These are phyloP conservation scores for Gleditsia sinensis DNA, from an alignment of 306 rosid genomes.

Conservation along the genomic window DNA sequence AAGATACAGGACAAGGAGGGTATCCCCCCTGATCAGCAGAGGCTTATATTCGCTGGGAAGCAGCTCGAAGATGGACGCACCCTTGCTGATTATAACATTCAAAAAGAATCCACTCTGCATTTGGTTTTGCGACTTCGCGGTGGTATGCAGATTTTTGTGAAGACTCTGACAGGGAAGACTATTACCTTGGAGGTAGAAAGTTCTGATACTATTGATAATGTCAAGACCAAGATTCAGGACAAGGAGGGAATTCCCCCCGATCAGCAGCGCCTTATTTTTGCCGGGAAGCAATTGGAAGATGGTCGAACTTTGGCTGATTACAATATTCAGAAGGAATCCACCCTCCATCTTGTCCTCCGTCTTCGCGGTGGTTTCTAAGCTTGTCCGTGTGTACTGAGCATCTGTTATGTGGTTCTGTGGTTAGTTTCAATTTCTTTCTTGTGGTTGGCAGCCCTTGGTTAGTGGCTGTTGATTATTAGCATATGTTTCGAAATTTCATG, in stretches of 20 bases:
- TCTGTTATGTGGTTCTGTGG: background rate
- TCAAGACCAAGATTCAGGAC: background rate
- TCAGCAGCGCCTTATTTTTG: background rate
- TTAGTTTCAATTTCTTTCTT: background rate
- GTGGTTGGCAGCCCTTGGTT: background rate
- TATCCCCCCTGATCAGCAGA: conserved; percentile 1
- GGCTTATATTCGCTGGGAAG: conserved; percentile 22
- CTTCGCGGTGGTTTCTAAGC: conserved; percentile 20
- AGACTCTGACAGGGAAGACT: background rate
- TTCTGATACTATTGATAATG: background rate
- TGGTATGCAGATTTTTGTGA: background rate
- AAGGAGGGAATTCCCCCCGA: background rate
- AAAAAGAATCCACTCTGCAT: conserved; percentile 9
- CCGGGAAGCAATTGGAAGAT: background rate
- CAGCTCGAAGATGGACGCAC: conserved; percentile 26
- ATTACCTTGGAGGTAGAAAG: background rate
- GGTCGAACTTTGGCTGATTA: background rate
- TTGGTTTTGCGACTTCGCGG: background rate
- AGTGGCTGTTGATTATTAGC: background rate
- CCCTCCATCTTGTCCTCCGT: conserved; percentile 6
- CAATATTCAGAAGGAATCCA: background rate
- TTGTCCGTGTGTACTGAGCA: background rate
- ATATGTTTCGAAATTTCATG: background rate
- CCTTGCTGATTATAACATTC: conserved; percentile 33
- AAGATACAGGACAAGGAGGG: conserved; percentile 24